These are phyloP conservation scores for Periconia sp. DNA, from an alignment of 2,329 filamentous ascomycete species.

Conservation along the genomic window DNA sequence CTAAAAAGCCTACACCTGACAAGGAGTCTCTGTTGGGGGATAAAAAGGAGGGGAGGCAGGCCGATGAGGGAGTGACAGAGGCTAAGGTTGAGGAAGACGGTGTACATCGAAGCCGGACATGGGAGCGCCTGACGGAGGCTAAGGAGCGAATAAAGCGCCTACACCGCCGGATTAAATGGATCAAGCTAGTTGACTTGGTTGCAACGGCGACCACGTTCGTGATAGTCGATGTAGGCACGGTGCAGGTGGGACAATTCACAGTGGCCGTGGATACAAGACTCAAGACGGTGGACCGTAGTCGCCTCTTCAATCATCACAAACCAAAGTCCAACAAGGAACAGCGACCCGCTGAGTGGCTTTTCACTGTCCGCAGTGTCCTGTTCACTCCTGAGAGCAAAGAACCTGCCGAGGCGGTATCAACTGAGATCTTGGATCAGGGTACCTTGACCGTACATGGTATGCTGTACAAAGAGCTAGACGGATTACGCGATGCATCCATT, in stretches of 20 bases:
- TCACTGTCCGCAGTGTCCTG: constrained; percentile 80
- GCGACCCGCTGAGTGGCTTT: constrained; percentile 89
- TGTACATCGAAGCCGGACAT: constrained; percentile 67
- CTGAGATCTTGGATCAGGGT: constrained; percentile 85
- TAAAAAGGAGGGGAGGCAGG: background rate
- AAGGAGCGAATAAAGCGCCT: constrained; percentile 87
- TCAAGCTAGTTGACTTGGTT: constrained; percentile 85
- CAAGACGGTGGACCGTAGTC: constrained; percentile 87
- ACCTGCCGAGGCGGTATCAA: constrained; percentile 71
- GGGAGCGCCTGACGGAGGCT: constrained; percentile 73
- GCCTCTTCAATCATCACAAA: constrained; percentile 74
- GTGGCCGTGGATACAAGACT: constrained; percentile 86
- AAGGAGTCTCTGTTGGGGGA: constrained; percentile 23
- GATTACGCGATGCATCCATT: constrained; percentile 85
- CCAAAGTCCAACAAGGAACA: constrained; percentile 56
- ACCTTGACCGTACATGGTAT: constrained; percentile 90
- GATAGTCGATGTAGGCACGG: constrained; percentile 76
- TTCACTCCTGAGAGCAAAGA: constrained; percentile 86
- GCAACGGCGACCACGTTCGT: constrained; percentile 78
- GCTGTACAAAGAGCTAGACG: constrained; percentile 80
- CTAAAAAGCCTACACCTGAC: constrained; percentile 19
- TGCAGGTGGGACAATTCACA: constrained; percentile 83
- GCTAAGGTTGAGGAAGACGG: constrained; percentile 36
- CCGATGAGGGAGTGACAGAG: constrained; percentile 16
- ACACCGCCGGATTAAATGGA: constrained; percentile 84